Evolutionary conservation across 2,329 filamentous ascomycete species (phyloP), one percentile per base, ranked within the genome.

Genomic region (Trichoderma asperellum): DNA sequence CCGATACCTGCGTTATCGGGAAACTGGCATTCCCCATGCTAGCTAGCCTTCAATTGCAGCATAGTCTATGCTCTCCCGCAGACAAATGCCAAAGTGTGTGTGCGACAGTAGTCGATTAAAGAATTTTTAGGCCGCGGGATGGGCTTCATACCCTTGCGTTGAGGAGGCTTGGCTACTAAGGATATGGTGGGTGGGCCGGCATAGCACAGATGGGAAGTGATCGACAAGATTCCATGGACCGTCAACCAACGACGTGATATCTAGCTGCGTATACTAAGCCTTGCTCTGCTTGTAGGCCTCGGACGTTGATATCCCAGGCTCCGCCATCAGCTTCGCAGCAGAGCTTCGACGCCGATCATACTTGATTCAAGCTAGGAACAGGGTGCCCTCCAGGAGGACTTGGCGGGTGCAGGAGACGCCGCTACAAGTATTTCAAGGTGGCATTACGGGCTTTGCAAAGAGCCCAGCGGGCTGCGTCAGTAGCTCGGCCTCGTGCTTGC

Each of bases 41-140:
- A 29, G 47, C 37, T 34, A 18, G 21, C 60, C 18, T n/a, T 52
- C 49, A 61, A 57, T 43, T 32, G 49, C 49, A 59, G 62, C 47
- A 49, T 24, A 12, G 47, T 21, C 47, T 47, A 64, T 49, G 27
- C 27, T 29, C 34, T 40, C 52, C 27, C 49, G 37, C 57, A 27
- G 62, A 43, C 62, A 62, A 69, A 67, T 69, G 61, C 56, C 55
- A 58, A 58, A 60, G 58, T 52, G 56, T 53, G 53, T 63, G 47
- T 47, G 40, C 40, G 56, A 35, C 62, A 52, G 68, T 63, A 27
- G 62, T 65, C 40, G 53, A 69, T 70, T 70, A 49, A 58, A 43
- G 47, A 61, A 70, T 56, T 68, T 59, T 67, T 67, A 61, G 62
- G 62, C 68, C 68, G 62, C 68, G 68, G 68, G 64, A 70, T 53